phyloP scores from a whole-genome alignment of 352 stramenopile species.

The Pythium chondricola region DNA sequence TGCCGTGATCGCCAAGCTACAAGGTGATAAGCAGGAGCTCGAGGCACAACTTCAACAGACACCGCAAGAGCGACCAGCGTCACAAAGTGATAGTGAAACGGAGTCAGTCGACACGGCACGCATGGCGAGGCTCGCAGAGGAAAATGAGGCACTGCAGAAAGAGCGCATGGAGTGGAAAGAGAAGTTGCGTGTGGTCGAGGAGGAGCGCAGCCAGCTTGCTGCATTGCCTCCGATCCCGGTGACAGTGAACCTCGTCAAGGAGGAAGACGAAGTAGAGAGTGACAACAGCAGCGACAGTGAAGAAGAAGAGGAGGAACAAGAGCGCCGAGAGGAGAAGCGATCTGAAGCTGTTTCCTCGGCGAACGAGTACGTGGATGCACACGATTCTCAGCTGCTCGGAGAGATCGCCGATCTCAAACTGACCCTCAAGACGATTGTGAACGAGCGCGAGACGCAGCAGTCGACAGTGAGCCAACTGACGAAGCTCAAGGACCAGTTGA shows the following conservation, averaged over 20 bases:
- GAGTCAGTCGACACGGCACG: constrained; percentile 36
- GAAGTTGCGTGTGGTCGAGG: not conserved
- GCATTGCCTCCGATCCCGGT: constrained; percentile 10
- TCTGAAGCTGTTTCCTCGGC: constrained; percentile 48
- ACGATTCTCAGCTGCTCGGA: constrained; percentile 42
- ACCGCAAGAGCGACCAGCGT: no score
- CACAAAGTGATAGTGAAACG: not conserved
- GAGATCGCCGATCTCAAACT: constrained; percentile 51
- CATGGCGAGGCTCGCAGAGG: constrained; percentile 45
- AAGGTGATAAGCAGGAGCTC: constrained; percentile 28
- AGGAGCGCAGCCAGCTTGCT: constrained; percentile 4
- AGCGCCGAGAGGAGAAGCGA: constrained; percentile 10
- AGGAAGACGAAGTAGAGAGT: constrained; percentile 5
- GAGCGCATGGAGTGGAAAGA: constrained; percentile 23
- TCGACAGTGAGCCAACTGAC: constrained; percentile 9
- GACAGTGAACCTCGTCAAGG: constrained; percentile 12
- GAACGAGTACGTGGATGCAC: constrained; percentile 51
- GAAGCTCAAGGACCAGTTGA: constrained; percentile 15
- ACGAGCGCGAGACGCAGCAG: constrained; percentile 12
- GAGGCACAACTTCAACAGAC: constrained; percentile 16
- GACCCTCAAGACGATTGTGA: constrained; percentile 14
- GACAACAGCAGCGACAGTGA: constrained; percentile 6
- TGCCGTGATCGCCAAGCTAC: constrained; percentile 35
- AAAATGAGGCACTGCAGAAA: constrained; percentile 18
- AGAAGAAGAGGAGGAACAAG: constrained; percentile 2